Evolutionary conservation across 192 early-diverging fungal genomes (phyloP).

Genomic region (Irineochytrium annulatum): DNA sequence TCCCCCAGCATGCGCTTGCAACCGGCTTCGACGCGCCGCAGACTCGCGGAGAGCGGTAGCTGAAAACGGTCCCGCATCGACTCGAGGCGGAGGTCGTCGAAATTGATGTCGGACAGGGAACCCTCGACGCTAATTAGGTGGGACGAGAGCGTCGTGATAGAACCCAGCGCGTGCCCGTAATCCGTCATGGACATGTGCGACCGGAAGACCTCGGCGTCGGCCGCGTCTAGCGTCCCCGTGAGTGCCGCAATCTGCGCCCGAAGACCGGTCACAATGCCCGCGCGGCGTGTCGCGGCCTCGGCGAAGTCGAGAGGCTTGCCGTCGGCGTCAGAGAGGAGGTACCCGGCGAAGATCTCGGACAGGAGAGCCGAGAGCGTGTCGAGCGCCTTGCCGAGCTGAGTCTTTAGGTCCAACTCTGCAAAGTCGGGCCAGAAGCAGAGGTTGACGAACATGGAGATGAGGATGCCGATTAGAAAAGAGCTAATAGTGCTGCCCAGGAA

Average conservation of each 20-base stretch:
- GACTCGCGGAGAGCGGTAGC: background rate
- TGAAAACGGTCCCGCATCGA: background rate
- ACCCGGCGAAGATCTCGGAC: background rate
- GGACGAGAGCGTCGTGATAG: conserved; percentile 1
- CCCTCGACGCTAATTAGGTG: conserved; percentile 13
- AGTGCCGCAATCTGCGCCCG: conserved; percentile 3
- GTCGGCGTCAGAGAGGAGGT: background rate
- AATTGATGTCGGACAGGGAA: background rate
- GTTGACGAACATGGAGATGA: conserved; percentile 14
- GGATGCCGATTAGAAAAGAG: conserved; percentile 13
- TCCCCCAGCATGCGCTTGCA: background rate
- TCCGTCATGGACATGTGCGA: conserved; percentile 12
- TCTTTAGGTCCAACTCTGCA: conserved; percentile 1
- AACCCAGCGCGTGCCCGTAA: background rate
- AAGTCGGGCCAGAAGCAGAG: conserved; percentile 17
- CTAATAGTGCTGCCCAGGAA: conserved; percentile 1
- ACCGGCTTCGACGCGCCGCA: background rate
- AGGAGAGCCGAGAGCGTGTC: background rate
- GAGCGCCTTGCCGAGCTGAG: background rate
- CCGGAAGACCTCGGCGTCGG: conserved; percentile 16
- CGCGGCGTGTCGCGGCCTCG: background rate
- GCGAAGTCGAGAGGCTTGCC: background rate
- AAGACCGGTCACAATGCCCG: background rate
- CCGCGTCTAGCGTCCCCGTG: conserved; percentile 3
- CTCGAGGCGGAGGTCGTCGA: too few relatives aligned